Evolutionary conservation across 176 grass and related monocot genomes (phyloP).

Genomic region (Musa itinerans): DNA sequence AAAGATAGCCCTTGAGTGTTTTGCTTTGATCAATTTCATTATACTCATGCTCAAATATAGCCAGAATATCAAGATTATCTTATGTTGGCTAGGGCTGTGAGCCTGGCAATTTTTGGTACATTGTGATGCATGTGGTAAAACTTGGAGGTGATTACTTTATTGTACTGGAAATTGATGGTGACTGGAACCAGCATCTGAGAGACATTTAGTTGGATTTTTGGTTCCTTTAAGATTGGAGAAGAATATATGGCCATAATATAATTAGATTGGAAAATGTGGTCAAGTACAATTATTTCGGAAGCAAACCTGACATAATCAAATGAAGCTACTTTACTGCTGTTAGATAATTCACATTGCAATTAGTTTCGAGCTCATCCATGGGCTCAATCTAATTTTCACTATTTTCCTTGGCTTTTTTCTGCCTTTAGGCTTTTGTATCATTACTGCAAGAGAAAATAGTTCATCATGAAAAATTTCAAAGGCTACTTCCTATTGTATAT

Average conservation of each 20-base stretch:
- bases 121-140: too few relatives aligned
- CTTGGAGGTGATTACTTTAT: too few relatives aligned
- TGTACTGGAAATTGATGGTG: neutral
- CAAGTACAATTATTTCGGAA: neutral
- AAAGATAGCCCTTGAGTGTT: too few relatives aligned
- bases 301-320: neutral
- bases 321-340: neutral
- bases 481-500: conserved; percentile 13
- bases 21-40: too few relatives aligned
- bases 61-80: too few relatives aligned
- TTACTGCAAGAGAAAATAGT: neutral
- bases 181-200: neutral
- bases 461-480: neutral
- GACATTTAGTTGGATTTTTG: neutral
- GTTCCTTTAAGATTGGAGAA: neutral
- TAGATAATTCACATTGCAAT: neutral
- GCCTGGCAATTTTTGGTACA: too few relatives aligned
- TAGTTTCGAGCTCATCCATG: too few relatives aligned
- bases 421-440: neutral
- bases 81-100: too few relatives aligned
- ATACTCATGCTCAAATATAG: too few relatives aligned
- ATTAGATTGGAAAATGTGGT: neutral
- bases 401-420: neutral
- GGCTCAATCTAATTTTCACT: neutral
- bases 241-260: neutral